These are phyloP conservation scores for Pythium plurisporium DNA, from an alignment of 352 stramenopile species.

Conservation along the genomic window DNA sequence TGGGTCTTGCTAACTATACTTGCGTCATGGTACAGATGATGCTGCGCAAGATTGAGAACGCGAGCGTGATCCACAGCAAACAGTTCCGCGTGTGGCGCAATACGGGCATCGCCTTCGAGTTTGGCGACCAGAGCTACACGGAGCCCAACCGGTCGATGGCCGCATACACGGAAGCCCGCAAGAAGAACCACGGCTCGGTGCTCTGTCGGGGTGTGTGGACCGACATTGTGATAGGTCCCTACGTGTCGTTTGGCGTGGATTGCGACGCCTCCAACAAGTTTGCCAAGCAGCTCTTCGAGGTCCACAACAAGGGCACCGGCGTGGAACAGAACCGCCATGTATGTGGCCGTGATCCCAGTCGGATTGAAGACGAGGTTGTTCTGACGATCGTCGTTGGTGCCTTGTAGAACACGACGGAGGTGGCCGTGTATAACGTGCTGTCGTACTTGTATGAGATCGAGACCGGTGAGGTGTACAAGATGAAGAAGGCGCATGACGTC, in stretches of 20 bases:
- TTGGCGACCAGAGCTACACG: constrained; percentile 90
- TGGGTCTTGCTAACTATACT: background rate
- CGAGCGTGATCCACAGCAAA: constrained; percentile 90
- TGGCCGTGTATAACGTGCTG: constrained; percentile 91
- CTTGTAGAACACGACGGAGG: constrained; percentile 83
- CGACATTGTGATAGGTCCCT: constrained; percentile 90
- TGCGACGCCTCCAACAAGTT: constrained; percentile 67
- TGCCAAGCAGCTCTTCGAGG: constrained; percentile 88
- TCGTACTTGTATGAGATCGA: constrained; percentile 91
- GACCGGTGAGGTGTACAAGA: constrained; percentile 78
- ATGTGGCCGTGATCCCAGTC: background rate
- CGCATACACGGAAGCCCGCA: constrained; percentile 79
- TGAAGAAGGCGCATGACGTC: constrained; percentile 86
- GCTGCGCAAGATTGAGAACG: constrained; percentile 81
- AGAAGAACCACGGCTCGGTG: constrained; percentile 72
- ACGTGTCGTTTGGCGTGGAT: constrained; percentile 87
- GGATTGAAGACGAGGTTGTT: too few species aligned
- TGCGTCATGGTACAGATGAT: constrained; percentile 76
- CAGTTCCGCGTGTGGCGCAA: constrained; percentile 92
- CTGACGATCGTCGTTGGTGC: background rate
- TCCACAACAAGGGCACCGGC: constrained; percentile 91
- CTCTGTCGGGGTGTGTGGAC: constrained; percentile 87
- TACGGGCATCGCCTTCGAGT: constrained; percentile 93
- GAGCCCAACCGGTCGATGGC: constrained; percentile 89
- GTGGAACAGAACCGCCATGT: constrained; percentile 93